These are phyloP conservation scores for Crucihimalaya himalaica DNA, from an alignment of 345 rosid genomes.

Conservation along the genomic window DNA sequence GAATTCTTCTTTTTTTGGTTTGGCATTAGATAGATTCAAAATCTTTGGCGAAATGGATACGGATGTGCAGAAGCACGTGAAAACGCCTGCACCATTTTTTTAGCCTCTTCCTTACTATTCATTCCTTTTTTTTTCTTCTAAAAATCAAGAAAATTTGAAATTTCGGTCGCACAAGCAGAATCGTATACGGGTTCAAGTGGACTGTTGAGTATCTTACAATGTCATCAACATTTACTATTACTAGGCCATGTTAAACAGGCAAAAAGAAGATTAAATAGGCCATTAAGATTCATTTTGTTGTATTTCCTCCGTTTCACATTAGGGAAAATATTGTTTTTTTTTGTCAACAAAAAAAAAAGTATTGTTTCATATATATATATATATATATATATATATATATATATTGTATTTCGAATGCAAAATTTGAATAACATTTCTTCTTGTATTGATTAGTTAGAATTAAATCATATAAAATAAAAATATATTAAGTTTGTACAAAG, in stretches of 20 bases:
- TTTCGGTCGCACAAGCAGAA: background rate
- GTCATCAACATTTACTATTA: background rate
- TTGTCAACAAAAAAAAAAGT: too few species aligned
- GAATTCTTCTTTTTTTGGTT: background rate
- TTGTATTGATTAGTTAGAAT: too few species aligned
- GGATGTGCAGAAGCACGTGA: slow-evolving; percentile 13
- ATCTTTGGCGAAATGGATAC: background rate
- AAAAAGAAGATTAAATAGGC: too few species aligned
- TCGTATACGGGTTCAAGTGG: background rate
- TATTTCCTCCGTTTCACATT: too few species aligned
- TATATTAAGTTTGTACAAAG: too few species aligned
- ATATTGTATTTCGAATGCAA: too few species aligned
- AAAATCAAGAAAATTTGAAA: background rate
- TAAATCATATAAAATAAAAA: too few species aligned
- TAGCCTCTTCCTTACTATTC: background rate
- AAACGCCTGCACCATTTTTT: background rate
- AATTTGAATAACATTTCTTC: too few species aligned
- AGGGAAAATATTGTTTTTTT: too few species aligned
- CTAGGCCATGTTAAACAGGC: too few species aligned
- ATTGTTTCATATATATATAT: too few species aligned
- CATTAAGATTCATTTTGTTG: background rate
- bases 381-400: too few species aligned
- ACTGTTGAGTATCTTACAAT: background rate
- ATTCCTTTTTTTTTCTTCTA: background rate
- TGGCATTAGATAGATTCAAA: background rate